Percentiles rank a stretch among this genome's conserved stretches.
Conservation (phyloP, 2,329 filamentous ascomycete genomes). For the Pseudogymnoascus pannorum region DNA sequence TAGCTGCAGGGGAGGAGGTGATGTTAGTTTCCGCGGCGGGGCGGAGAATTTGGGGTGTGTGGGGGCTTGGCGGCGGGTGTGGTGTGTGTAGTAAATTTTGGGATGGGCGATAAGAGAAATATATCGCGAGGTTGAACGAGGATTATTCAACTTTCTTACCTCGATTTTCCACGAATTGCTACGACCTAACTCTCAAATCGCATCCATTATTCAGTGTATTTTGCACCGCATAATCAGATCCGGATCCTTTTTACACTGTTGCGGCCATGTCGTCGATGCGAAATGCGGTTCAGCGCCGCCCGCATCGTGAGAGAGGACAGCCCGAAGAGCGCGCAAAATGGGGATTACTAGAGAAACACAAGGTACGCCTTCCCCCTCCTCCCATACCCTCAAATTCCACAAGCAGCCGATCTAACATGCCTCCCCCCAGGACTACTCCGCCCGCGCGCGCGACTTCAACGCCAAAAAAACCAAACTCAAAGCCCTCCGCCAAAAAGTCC, state of each 20-base stretch:
- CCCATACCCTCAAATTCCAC: not conserved
- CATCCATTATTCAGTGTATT: not conserved
- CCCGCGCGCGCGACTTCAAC: slow-evolving; percentile 59
- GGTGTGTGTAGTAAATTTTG: not conserved
- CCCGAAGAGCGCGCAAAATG: slow-evolving; percentile 75
- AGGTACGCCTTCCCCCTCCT: slow-evolving; percentile 41
- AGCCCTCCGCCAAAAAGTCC: slow-evolving; percentile 51
- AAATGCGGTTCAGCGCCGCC: slow-evolving; percentile 67
- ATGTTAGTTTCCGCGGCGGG: slow-evolving; percentile 1
- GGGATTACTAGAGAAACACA: slow-evolving; percentile 93
- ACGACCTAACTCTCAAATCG: not conserved
- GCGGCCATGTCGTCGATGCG: slow-evolving; percentile 50
- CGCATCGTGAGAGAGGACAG: slow-evolving; percentile 86
- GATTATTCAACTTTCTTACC: not conserved
- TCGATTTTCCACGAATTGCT: not conserved
- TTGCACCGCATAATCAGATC: not conserved
- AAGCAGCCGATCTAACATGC: not conserved
- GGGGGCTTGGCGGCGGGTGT: not conserved
- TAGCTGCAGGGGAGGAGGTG: not conserved
- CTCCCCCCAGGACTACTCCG: slow-evolving; percentile 48
- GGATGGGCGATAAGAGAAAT: slow-evolving; percentile 6
- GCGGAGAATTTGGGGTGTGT: slow-evolving; percentile 1
- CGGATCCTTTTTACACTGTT: not conserved
- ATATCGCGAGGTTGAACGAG: slow-evolving; percentile 2
- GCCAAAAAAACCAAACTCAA: slow-evolving; percentile 57